Evolutionary conservation across 2,329 filamentous ascomycete genomes (phyloP), one percentile per base, ranked within the genome.

Genomic region (Hypoxylon sp.): DNA sequence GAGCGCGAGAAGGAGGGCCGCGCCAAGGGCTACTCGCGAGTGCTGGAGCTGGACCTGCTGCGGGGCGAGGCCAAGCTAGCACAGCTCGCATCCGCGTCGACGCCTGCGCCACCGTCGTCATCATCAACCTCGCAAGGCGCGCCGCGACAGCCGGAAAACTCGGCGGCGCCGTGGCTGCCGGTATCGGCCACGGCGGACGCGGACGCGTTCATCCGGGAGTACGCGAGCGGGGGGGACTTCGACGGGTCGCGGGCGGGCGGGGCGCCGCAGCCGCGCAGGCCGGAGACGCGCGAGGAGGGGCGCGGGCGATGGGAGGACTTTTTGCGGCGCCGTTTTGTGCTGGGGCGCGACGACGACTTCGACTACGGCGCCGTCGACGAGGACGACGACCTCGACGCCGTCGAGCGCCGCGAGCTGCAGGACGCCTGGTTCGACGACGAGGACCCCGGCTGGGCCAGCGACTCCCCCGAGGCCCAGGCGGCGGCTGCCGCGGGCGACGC

Each of bases 391-490:
- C 88, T 86, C 53, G 91, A 96, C 71, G 85, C 73, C 71, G 75
- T 79, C 73, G 81, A 70, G 79, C 84, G 77, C 61, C 75, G 79
- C n/a, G 86, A 88, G 48, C 78, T 78, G 11, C 82, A 94, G 73
- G 91, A 96, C 31, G 81, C 81, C 17, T 96, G 90, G 78, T 93
- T 96, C 70, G 90, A 92, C 18, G 86, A 87, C 4, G 89, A 96
- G 77, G 88, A 90, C 66, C 88, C 89, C 0, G 80, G 81, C 43
- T 91, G 88, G 83, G 78, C 83, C 24, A 77, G 78, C 33, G 80
- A 79, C 10, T 72, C 71, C 5, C 69, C 48, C 18, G 69, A 68
- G 3, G 71, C 72, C 33, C 64, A 59, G 10, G 56, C 42, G 5
- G 48, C 15, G 62, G 67, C 10, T n/a, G n/a, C n/a, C n/a, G n/a